Percentiles rank a stretch among this genome's conserved stretches.
Conservation (phyloP, 345 rosid species). For the Hibiscus tridactylites region DNA sequence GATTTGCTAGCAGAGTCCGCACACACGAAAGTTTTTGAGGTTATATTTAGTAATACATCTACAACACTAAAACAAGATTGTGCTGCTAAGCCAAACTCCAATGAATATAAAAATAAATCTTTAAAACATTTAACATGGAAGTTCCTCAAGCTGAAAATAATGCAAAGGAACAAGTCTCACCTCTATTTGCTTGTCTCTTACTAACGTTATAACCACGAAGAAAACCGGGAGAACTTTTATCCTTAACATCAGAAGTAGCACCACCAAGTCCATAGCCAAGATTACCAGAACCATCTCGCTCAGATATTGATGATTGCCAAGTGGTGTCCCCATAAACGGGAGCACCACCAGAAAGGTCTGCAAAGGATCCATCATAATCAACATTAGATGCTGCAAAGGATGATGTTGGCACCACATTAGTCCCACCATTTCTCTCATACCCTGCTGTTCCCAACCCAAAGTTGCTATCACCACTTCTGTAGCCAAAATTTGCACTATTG, state of each 20-base stretch:
- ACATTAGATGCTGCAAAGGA: background rate
- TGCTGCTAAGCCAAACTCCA: background rate
- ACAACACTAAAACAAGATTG: background rate
- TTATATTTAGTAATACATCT: background rate
- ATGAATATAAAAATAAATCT: background rate
- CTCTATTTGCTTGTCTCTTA: background rate
- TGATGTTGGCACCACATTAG: background rate
- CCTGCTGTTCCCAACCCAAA: background rate
- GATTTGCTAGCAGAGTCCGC: background rate
- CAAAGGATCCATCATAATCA: background rate
- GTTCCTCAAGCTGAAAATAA: background rate
- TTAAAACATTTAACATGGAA: background rate
- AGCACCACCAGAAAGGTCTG: background rate
- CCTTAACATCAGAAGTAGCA: background rate
- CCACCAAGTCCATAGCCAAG: background rate
- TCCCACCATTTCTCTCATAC: background rate
- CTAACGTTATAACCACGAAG: background rate
- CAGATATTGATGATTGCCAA: background rate
- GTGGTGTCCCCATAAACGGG: background rate
- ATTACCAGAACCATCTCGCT: background rate
- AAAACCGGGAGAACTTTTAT: background rate
- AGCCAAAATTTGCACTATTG: background rate
- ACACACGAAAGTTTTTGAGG: background rate
- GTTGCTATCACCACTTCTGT: background rate
- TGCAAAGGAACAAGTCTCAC: background rate